Conservation (phyloP, 2,329 filamentous ascomycete genomes). For the Colletotrichum sp. region DNA sequence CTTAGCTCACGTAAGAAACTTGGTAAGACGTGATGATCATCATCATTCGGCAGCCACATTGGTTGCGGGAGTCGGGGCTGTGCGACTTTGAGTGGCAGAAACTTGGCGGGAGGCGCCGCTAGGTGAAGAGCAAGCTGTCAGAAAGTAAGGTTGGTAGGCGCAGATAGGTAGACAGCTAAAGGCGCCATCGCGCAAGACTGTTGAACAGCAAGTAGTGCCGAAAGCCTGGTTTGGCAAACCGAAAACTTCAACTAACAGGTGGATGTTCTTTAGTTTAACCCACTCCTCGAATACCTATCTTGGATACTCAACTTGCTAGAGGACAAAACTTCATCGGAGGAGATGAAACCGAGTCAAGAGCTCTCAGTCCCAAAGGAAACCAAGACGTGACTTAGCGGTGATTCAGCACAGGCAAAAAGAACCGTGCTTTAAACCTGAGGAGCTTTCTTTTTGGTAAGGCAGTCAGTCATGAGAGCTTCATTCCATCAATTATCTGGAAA, state of each 20-base stretch:
- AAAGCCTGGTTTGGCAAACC: not conserved
- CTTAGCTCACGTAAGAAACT: constrained; percentile 16
- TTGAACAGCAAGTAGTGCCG: not conserved
- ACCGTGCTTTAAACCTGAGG: not conserved
- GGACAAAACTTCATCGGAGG: not conserved
- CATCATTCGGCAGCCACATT: not conserved
- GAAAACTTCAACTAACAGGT: not conserved
- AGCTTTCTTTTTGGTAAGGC: not conserved
- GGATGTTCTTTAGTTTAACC: not conserved
- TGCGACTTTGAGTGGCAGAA: constrained; percentile 1
- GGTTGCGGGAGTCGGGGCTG: not conserved
- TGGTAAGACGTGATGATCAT: not conserved
- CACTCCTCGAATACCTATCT: not conserved
- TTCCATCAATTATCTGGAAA: not conserved
- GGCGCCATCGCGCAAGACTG: not conserved
- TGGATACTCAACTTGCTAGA: not conserved
- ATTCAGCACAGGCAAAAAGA: not conserved
- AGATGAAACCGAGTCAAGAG: not conserved
- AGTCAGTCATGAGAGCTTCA: not conserved
- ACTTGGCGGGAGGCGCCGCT: not conserved
- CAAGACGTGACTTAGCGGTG: not conserved
- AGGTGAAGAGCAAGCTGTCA: not conserved
- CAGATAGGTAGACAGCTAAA: not conserved
- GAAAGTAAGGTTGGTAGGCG: not conserved
- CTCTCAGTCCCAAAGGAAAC: not conserved